Conservation (phyloP, 2,329 filamentous ascomycete species). For the Nemania serpens region DNA sequence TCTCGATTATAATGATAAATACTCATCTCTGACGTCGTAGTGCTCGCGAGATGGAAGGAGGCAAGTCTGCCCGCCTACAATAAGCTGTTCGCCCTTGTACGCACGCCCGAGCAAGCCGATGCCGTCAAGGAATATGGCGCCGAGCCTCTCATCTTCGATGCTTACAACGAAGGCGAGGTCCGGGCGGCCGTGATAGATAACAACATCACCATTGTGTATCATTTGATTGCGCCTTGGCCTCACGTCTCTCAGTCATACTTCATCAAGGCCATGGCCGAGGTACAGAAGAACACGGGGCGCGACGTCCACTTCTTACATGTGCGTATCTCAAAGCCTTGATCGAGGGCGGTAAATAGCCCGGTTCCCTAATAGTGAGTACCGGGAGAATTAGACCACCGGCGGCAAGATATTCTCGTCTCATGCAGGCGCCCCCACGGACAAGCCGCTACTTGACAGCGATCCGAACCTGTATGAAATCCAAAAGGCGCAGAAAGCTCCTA, state of each 20-base stretch:
- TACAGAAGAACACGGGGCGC: slow-evolving; percentile 47
- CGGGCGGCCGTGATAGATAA: slow-evolving; percentile 46
- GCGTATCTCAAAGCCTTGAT: slow-evolving; percentile 10
- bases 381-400: slow-evolving; percentile 47
- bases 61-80: slow-evolving; percentile 48
- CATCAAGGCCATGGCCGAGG: slow-evolving; percentile 51
- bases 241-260: slow-evolving; percentile 44
- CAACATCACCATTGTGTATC: slow-evolving; percentile 54
- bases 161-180: slow-evolving; percentile 44
- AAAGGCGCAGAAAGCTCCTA: slow-evolving; percentile 41
- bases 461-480: slow-evolving; percentile 49
- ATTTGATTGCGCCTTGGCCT: slow-evolving; percentile 49
- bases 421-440: slow-evolving; percentile 49
- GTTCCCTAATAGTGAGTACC: not conserved
- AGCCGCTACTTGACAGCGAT: slow-evolving; percentile 50
- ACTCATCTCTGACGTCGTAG: not conserved
- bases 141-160: slow-evolving; percentile 47
- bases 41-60: slow-evolving; percentile 47
- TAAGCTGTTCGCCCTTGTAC: slow-evolving; percentile 53
- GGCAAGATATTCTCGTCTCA: slow-evolving; percentile 58
- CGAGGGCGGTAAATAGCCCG: no score
- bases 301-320: slow-evolving; percentile 55
- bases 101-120: slow-evolving; percentile 50
- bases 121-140: slow-evolving; percentile 50
- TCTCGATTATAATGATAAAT: not conserved